Evolutionary conservation across 257 asterid species (phyloP), one percentile per base, ranked within the genome.

Genomic region (Echium plantagineum): DNA sequence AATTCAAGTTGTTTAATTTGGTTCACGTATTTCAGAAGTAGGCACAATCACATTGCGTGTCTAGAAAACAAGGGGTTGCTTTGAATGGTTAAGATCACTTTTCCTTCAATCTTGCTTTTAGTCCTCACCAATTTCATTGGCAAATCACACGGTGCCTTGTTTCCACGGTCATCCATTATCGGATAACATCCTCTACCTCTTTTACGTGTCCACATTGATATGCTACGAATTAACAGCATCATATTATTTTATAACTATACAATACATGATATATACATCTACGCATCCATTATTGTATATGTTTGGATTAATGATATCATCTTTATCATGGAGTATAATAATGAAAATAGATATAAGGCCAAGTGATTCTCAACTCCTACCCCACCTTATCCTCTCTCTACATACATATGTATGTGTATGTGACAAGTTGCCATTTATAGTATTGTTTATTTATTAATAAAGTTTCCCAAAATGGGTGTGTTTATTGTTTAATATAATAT

Each of bases 361-460:
- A n/a, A n/a, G n/a, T n/a, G 38, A 56, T 3, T 12, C 58, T 28
- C 21, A 2, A 15, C 38, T 38, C 60, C n/a, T 56, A 73, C 82
- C 74, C 82, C 55, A 78, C 80, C 83, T 67, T 78, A 76, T 76
- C 78, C 66, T 71, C 74, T 78, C 63, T 65, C 72, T 69, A 52
- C 67, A 66, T 69, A 3, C n/a, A n/a, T n/a, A 42, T 60, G 31
- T 69, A 61, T 47, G 28, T 46, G 66, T 65, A 57, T 32, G 47
- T 18, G 8, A 20, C 63, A 66, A 46, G 75, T 77, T 73, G 74
- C 84, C 72, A 65, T 46, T 69, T 70, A 54, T 74, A 66, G 76
- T 52, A 78, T 38, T 53, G 67, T 56, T 32, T 15, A 61, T 16
- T 32, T 60, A 35, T n/a, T 38, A 61, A 18, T n/a, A 7, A 13